A percentile compares a stretch with the other conserved stretches of the same genome.
phyloP scores from a whole-genome alignment of 208 protist species.

The Leishmania amazonensis region DNA sequence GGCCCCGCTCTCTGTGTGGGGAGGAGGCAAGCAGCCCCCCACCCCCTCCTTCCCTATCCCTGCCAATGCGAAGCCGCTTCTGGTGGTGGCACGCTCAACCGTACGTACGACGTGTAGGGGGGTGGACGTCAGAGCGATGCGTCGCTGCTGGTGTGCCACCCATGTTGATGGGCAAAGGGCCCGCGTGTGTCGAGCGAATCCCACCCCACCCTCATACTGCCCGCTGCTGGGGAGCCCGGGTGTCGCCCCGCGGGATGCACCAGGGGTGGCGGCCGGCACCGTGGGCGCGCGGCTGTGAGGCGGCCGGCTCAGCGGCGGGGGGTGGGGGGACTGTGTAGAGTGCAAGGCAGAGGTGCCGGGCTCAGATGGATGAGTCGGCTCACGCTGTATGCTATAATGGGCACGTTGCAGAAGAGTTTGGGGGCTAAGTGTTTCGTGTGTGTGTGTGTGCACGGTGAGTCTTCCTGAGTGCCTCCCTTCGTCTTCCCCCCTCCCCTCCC shows the following conservation, averaged over 20 bases:
- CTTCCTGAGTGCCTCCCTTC: not conserved
- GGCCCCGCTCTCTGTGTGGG: not conserved
- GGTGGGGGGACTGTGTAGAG: no score
- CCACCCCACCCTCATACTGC: not conserved
- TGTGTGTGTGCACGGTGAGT: not conserved
- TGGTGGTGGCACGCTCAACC: not conserved
- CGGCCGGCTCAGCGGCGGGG: no score
- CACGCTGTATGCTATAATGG: not conserved
- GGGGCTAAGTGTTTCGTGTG: not conserved
- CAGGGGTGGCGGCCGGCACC: no score
- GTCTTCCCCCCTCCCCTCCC: not conserved
- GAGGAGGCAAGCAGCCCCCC: not conserved
- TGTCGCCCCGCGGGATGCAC: not conserved
- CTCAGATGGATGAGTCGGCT: not conserved
- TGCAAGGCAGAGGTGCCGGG: not conserved
- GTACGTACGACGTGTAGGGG: not conserved
- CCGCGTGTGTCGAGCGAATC: not conserved
- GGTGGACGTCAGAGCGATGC: not conserved
- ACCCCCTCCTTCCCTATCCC: not conserved
- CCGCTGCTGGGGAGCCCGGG: not conserved
- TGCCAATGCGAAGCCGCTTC: not conserved
- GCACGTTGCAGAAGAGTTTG: not conserved
- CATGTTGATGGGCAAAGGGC: not conserved
- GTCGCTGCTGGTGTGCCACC: not conserved
- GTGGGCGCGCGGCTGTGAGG: no score